These are phyloP conservation scores for Emmonsia crescens DNA, from an alignment of 2,329 filamentous ascomycete genomes.

Conservation along the genomic window DNA sequence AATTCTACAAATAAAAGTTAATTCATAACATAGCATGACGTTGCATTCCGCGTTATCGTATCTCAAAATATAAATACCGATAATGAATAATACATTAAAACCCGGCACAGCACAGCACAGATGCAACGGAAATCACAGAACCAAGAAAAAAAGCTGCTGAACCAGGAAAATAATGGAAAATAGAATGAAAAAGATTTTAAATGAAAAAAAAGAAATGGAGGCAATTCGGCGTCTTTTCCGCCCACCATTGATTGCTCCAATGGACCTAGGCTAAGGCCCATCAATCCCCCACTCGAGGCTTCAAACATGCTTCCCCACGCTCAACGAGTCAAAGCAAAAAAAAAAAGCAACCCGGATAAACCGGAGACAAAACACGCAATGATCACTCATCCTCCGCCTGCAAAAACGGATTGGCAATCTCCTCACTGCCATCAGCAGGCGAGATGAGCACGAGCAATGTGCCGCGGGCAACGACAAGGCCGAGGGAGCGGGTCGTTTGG, in stretches of 20 bases:
- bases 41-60: background rate
- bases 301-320: background rate
- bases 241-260: background rate
- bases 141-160: background rate
- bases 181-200: background rate
- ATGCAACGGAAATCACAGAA: background rate
- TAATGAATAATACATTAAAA: background rate
- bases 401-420: constrained; percentile 88
- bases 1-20: background rate
- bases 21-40: background rate
- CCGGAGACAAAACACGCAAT: background rate
- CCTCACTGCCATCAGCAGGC: constrained; percentile 86
- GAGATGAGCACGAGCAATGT: constrained; percentile 88
- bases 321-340: background rate
- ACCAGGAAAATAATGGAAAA: background rate
- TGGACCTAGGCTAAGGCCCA: background rate
- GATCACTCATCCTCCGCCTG: constrained; percentile 50
- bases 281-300: background rate
- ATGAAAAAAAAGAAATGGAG: background rate
- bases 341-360: background rate
- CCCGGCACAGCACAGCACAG: background rate
- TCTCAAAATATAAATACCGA: background rate
- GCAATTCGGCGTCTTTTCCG: background rate
- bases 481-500: constrained; percentile 66
- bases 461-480: constrained; percentile 80